A percentile compares a stretch with the other conserved stretches of the same genome.
These are phyloP conservation scores for Dothistroma septosporum DNA, from an alignment of 2,329 filamentous ascomycete species.

Conservation along the genomic window DNA sequence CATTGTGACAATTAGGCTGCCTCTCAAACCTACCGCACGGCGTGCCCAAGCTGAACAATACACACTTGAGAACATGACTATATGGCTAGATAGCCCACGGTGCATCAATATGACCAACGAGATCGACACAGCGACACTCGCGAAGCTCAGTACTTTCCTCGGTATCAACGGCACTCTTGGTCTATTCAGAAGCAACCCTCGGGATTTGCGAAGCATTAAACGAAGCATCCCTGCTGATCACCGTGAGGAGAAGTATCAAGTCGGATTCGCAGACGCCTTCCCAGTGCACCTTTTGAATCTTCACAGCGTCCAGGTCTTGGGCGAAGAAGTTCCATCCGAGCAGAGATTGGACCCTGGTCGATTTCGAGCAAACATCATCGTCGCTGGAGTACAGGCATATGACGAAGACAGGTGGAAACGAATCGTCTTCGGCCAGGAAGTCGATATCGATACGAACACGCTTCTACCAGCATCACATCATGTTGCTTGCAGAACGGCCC, in stretches of 20 bases:
- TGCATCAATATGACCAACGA: conserved; percentile 45
- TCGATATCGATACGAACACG: background rate
- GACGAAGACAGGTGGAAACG: conserved; percentile 67
- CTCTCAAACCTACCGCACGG: conserved; percentile 56
- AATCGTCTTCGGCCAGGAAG: conserved; percentile 45
- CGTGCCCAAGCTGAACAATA: conserved; percentile 60
- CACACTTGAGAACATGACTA: conserved; percentile 55
- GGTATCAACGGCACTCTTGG: conserved; percentile 63
- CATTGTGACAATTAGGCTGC: conserved; percentile 59
- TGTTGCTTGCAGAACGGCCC: conserved; percentile 60
- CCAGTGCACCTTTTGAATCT: conserved; percentile 66
- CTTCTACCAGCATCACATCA: conserved; percentile 41
- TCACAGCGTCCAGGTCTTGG: conserved; percentile 59
- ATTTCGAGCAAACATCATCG: conserved; percentile 69
- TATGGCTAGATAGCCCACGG: conserved; percentile 59
- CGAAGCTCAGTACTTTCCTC: conserved; percentile 61
- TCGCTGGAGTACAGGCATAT: conserved; percentile 61
- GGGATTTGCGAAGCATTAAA: conserved; percentile 54
- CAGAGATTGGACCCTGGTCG: conserved; percentile 57
- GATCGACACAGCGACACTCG: conserved; percentile 52
- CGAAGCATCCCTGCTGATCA: conserved; percentile 57
- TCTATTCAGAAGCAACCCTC: conserved; percentile 62
- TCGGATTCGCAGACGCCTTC: conserved; percentile 69
- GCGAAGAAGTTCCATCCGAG: conserved; percentile 53
- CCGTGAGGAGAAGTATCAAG: conserved; percentile 58